Conservation (phyloP, 2,329 filamentous ascomycete genomes). For the Cytospora mali region DNA sequence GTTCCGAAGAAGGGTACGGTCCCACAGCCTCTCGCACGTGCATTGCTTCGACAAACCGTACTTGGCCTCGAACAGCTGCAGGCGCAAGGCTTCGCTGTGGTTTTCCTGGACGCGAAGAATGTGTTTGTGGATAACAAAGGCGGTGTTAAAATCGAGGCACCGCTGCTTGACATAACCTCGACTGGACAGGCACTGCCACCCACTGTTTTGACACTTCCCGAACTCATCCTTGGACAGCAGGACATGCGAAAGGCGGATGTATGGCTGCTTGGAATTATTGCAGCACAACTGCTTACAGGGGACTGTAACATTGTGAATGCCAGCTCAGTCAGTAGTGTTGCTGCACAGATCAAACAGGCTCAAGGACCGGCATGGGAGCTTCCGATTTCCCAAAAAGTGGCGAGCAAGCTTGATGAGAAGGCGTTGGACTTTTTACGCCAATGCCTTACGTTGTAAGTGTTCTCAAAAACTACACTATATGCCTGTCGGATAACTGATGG, state of each 20-base stretch:
- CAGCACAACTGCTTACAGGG: slow-evolving; percentile 11
- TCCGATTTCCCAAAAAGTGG: background rate
- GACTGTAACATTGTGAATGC: background rate
- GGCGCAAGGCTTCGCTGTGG: background rate
- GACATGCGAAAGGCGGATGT: slow-evolving; percentile 9
- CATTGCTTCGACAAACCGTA: slow-evolving; percentile 8
- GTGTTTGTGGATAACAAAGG: slow-evolving; percentile 8
- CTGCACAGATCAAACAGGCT: background rate
- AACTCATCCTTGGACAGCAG: background rate
- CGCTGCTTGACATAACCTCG: slow-evolving; percentile 2
- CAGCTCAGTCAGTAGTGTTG: background rate
- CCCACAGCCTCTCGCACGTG: slow-evolving; percentile 1
- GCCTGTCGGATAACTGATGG: background rate
- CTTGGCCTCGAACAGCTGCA: slow-evolving; percentile 12
- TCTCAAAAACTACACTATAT: too few relatives aligned
- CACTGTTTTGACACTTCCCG: background rate
- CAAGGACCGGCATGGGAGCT: slow-evolving; percentile 6
- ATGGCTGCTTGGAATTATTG: slow-evolving; percentile 21
- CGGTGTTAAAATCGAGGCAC: slow-evolving; percentile 17
- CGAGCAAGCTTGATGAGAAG: background rate
- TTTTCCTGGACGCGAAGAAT: background rate
- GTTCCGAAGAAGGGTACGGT: background rate
- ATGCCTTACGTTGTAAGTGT: slow-evolving; percentile 20
- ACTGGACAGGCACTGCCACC: background rate
- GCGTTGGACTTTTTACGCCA: slow-evolving; percentile 12